Conservation (phyloP, 2,329 filamentous ascomycete genomes). For the Arthrobotrys musiformis region DNA sequence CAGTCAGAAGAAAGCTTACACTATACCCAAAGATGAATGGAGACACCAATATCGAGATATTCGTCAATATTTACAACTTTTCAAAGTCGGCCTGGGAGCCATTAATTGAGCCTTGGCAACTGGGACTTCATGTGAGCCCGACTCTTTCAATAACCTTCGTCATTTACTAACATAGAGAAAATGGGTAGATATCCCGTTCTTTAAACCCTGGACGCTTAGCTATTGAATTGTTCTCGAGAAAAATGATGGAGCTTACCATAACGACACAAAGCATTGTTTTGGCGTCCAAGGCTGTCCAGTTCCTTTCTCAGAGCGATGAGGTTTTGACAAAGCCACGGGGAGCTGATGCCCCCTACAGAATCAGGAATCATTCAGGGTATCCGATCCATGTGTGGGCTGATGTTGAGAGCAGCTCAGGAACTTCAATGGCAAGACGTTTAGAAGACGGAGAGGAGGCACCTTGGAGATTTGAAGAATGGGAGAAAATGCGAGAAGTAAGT, state of each 20-base stretch:
- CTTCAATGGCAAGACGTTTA: conserved; percentile 75
- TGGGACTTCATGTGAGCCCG: conserved; percentile 87
- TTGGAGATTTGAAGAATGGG: conserved; percentile 97
- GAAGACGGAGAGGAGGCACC: conserved; percentile 89
- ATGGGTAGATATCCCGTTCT: conserved; percentile 56
- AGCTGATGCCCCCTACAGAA: conserved; percentile 88
- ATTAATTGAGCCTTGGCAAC: conserved; percentile 91
- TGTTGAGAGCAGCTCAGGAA: conserved; percentile 42
- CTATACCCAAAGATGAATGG: conserved; percentile 74
- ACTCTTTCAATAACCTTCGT: not conserved
- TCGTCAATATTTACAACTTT: conserved; percentile 98
- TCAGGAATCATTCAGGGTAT: conserved; percentile 96
- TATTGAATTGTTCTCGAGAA: conserved; percentile 86
- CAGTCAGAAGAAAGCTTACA: conserved; percentile 14
- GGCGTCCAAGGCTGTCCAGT: conserved; percentile 90
- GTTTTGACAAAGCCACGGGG: conserved; percentile 92
- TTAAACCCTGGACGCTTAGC: conserved; percentile 77
- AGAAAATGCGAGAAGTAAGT: conserved; percentile 80
- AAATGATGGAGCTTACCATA: conserved; percentile 88
- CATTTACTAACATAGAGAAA: conserved; percentile 24
- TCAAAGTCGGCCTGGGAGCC: conserved; percentile 99
- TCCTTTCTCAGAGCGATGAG: conserved; percentile 87
- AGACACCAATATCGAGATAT: conserved; percentile 89
- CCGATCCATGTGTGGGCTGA: conserved; percentile 81
- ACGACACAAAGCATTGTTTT: conserved; percentile 94